phyloP scores from a whole-genome alignment of 108 stramenopile species.

The Ochromonas danica region DNA sequence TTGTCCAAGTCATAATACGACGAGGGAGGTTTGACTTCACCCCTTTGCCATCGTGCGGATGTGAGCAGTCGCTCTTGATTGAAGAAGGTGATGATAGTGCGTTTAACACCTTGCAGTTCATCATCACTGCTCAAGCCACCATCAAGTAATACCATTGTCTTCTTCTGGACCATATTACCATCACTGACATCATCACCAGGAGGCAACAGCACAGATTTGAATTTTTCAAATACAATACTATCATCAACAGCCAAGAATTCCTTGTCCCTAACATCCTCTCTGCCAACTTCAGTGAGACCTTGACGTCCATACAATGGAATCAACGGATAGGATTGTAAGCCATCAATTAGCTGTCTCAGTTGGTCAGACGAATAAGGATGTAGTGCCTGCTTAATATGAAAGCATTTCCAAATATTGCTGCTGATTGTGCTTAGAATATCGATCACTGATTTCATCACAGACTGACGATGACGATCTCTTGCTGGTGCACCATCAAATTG shows the following conservation, averaged over 20 bases:
- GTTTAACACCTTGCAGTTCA: conserved; percentile 6
- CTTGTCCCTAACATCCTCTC: conserved; percentile 14
- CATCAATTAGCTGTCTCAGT: neutral
- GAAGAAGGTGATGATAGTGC: neutral
- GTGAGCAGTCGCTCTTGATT: conserved; percentile 19
- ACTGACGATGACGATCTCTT: too few species aligned
- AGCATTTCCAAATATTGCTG: conserved; percentile 5
- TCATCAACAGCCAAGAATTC: conserved; percentile 22
- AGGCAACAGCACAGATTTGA: conserved; percentile 2
- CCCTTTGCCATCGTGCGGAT: conserved; percentile 1
- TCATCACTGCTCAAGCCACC: conserved; percentile 6
- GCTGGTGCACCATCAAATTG: too few species aligned
- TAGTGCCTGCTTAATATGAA: neutral
- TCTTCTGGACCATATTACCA: conserved; percentile 14
- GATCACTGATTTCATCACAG: neutral
- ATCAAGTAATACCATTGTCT: conserved; percentile 17
- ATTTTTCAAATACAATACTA: conserved; percentile 18
- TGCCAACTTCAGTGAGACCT: conserved; percentile 10
- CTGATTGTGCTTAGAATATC: neutral
- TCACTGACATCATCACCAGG: conserved; percentile 13
- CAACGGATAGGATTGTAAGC: neutral
- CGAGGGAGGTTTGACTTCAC: conserved; percentile 8
- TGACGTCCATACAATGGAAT: neutral
- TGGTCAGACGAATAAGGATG: neutral
- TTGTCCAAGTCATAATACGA: neutral